phyloP scores from a whole-genome alignment of 805 yeast genomes.

The Yamadazyma olivae region DNA sequence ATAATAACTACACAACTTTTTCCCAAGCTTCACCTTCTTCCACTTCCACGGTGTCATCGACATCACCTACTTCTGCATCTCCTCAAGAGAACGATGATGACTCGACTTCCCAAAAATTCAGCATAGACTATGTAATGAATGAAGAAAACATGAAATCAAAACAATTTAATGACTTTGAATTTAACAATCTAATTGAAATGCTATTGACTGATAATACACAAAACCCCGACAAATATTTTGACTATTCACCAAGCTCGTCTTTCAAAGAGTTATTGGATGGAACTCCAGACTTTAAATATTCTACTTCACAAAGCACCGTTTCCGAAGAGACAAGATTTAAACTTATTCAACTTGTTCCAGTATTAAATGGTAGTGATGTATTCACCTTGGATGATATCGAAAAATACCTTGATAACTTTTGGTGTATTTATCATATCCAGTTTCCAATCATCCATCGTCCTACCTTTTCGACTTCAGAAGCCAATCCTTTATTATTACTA shows the following conservation, averaged over 20 bases:
- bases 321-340: conserved; percentile 3
- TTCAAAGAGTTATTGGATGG: conserved; percentile 11
- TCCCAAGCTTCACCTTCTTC: neutral
- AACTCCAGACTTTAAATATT: conserved; percentile 7
- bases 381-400: conserved; percentile 5
- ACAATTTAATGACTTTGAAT: conserved; percentile 4
- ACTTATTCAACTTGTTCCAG: conserved; percentile 5
- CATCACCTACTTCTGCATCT: neutral
- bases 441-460: conserved; percentile 56
- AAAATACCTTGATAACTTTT: conserved; percentile 27
- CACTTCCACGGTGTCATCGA: neutral
- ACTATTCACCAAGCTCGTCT: conserved; percentile 10
- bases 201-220: conserved; percentile 7
- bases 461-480: conserved; percentile 45
- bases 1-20: neutral
- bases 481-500: conserved; percentile 47
- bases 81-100: no score
- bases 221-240: conserved; percentile 4
- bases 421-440: conserved; percentile 54
- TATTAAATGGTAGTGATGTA: neutral
- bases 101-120: no score
- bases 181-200: conserved; percentile 7
- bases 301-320: conserved; percentile 7
- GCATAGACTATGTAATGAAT: conserved; percentile 2
- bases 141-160: neutral